Evolutionary conservation across 2,329 filamentous ascomycete species (phyloP).

Genomic region (Beauveria sp.): DNA sequence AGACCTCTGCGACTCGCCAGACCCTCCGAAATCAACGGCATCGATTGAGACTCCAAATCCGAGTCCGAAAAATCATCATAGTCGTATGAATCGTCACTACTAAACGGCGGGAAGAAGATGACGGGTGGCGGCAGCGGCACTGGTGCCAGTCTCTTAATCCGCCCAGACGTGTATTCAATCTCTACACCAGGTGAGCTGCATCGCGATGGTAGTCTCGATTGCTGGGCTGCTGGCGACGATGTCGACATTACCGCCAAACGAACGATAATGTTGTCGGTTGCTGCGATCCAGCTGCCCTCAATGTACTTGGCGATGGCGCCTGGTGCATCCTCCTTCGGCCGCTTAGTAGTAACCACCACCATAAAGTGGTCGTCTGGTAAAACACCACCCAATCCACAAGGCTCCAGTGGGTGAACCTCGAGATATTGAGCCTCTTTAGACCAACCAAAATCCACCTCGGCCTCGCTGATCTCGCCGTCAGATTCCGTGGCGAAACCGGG

Average conservation of each 20-base stretch:
- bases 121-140: constrained; percentile 44
- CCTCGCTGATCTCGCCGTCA: constrained; percentile 28
- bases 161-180: constrained; percentile 39
- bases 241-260: constrained; percentile 36
- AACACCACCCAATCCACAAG: constrained; percentile 52
- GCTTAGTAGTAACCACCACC: constrained; percentile 44
- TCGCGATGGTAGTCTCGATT: neutral
- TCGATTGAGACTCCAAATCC: constrained; percentile 21
- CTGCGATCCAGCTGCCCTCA: constrained; percentile 20
- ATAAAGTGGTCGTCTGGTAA: constrained; percentile 58
- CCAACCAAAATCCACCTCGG: constrained; percentile 41
- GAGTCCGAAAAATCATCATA: constrained; percentile 24
- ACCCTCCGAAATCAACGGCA: constrained; percentile 18
- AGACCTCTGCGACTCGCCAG: constrained; percentile 26
- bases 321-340: constrained; percentile 25
- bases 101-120: constrained; percentile 43
- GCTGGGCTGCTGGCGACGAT: constrained; percentile 23
- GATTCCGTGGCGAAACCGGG: constrained; percentile 27
- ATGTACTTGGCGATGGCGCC: neutral
- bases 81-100: constrained; percentile 29
- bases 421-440: constrained; percentile 34
- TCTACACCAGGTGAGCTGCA: constrained; percentile 20
- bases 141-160: constrained; percentile 37
- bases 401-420: constrained; percentile 37
- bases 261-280: constrained; percentile 32